Conservation (phyloP, 2,329 filamentous ascomycete genomes). For the Escovopsis sp. region DNA sequence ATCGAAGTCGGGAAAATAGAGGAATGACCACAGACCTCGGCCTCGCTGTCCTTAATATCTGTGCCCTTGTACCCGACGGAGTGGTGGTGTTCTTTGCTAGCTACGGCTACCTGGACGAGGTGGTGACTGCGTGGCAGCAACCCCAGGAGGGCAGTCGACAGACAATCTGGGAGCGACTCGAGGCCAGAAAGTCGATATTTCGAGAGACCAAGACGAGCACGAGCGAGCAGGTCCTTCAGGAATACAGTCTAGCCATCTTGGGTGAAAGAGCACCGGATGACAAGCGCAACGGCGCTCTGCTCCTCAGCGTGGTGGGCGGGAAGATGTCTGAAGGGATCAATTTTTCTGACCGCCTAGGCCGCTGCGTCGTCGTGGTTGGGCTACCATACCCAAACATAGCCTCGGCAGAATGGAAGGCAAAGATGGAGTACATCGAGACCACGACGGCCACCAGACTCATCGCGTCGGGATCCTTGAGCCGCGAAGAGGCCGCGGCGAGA, state of each 20-base stretch:
- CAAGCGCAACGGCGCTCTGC: constrained; percentile 47
- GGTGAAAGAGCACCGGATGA: constrained; percentile 20
- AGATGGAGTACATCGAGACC: constrained; percentile 70
- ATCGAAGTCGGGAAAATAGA: constrained; percentile 54
- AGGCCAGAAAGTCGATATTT: constrained; percentile 46
- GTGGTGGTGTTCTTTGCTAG: constrained; percentile 93
- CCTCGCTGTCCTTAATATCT: constrained; percentile 53
- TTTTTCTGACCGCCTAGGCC: constrained; percentile 79
- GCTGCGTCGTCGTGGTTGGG: constrained; percentile 82
- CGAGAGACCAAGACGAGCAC: constrained; percentile 37
- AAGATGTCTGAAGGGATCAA: constrained; percentile 97
- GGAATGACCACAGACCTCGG: constrained; percentile 63
- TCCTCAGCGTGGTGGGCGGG: constrained; percentile 84
- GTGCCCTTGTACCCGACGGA: constrained; percentile 65
- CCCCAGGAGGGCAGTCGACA: constrained; percentile 14
- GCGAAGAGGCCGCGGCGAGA: constrained; percentile 11
- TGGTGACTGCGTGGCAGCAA: constrained; percentile 46
- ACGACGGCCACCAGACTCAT: constrained; percentile 28
- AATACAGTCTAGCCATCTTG: constrained; percentile 56
- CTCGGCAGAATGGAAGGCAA: constrained; percentile 84
- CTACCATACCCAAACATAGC: constrained; percentile 85
- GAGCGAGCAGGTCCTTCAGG: constrained; percentile 54
- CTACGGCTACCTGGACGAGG: constrained; percentile 74
- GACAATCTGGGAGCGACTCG: constrained; percentile 43
- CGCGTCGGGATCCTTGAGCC: constrained; percentile 3